A percentile compares a stretch with the other conserved stretches of the same genome.
Evolutionary conservation across 805 yeast species (phyloP).

Genomic region (Saccharomycopsis oosterbeekiorum): DNA sequence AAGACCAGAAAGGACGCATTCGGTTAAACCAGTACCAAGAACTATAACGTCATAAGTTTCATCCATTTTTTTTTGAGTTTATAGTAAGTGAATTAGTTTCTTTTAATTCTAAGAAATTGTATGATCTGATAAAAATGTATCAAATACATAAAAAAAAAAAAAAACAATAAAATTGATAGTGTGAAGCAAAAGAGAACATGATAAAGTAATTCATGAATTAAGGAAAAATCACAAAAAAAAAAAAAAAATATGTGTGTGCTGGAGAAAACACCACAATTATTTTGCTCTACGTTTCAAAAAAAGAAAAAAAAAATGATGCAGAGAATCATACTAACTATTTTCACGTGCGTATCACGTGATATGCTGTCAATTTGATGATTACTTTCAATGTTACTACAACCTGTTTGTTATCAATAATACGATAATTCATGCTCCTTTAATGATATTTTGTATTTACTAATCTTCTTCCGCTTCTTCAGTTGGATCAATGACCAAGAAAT

Average conservation of each 20-base stretch:
- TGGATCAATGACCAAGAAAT: constrained; percentile 17
- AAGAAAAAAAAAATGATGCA: neutral
- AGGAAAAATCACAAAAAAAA: neutral
- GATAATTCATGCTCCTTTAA: too few relatives aligned
- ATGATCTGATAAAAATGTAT: neutral
- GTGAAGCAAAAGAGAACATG: too few relatives aligned
- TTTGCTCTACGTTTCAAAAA: neutral
- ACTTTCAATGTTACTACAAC: too few relatives aligned
- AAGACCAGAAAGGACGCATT: constrained; percentile 88
- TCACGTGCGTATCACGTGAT: neutral
- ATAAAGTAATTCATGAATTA: too few relatives aligned
- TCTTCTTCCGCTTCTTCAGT: constrained; percentile 1
- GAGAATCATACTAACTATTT: neutral
- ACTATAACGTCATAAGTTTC: constrained; percentile 96
- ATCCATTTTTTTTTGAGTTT: constrained; percentile 46
- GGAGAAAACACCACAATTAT: neutral
- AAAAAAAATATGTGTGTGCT: neutral
- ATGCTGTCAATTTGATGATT: neutral
- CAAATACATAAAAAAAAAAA: neutral
- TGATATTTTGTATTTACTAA: neutral
- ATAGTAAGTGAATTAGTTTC: too few relatives aligned
- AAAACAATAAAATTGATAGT: too few relatives aligned
- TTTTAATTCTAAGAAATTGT: too few relatives aligned
- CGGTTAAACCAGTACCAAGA: constrained; percentile 90
- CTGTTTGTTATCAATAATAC: too few relatives aligned